Conservation (phyloP, 768 basidiomycete species). For the Chalciporus piperatus region DNA sequence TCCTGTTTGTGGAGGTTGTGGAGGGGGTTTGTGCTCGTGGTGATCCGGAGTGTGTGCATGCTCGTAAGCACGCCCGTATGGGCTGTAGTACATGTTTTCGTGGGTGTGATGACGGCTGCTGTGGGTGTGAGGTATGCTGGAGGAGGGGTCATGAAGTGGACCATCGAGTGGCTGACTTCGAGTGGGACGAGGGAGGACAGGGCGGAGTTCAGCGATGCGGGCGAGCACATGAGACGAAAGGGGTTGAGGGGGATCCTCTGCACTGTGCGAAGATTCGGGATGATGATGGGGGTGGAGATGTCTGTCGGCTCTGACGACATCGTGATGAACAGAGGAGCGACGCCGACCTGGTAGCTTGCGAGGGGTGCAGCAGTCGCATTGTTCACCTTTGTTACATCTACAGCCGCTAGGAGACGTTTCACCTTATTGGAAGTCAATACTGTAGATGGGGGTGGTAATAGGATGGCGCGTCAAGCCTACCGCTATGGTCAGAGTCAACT, state of each 20-base stretch:
- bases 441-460: conserved; percentile 35
- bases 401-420: conserved; percentile 45
- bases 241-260: conserved; percentile 17
- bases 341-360: conserved; percentile 41
- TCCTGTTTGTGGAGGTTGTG: background rate
- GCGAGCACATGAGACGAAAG: conserved; percentile 51
- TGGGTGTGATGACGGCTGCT: conserved; percentile 45
- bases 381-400: conserved; percentile 42
- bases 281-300: conserved; percentile 16
- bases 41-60: conserved; percentile 39
- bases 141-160: conserved; percentile 48
- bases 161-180: conserved; percentile 27
- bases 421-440: conserved; percentile 49
- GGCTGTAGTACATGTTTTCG: conserved; percentile 55
- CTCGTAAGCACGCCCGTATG: conserved; percentile 68
- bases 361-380: conserved; percentile 59
- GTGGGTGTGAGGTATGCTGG: conserved; percentile 41
- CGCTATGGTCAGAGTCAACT: conserved; percentile 63
- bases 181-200: conserved; percentile 65
- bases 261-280: conserved; percentile 11
- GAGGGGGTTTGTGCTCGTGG: conserved; percentile 21
- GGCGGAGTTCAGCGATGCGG: conserved; percentile 63
- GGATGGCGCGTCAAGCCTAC: conserved; percentile 54
- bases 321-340: conserved; percentile 29
- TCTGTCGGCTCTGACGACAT: conserved; percentile 29